phyloP scores from a whole-genome alignment of 2,329 filamentous ascomycete genomes.

The Chrysosphaeria jannelii region DNA sequence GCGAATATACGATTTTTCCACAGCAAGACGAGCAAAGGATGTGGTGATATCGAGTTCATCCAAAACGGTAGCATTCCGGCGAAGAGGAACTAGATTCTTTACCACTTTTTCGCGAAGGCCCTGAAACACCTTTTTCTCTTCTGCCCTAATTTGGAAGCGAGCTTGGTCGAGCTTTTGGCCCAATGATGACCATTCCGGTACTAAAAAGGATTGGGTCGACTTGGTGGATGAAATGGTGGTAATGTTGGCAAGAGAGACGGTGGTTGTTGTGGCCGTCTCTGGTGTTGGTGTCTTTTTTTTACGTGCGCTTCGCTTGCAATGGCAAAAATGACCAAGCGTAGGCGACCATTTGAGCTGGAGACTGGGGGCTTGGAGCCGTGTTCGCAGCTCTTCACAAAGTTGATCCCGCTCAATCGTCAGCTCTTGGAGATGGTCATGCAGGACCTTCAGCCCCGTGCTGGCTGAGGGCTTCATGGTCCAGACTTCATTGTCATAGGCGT shows the following conservation, averaged over 20 bases:
- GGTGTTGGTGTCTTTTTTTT: constrained; percentile 20
- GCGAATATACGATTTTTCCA: constrained; percentile 40
- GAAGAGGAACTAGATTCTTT: constrained; percentile 52
- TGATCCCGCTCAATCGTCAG: constrained; percentile 27
- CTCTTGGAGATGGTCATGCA: constrained; percentile 35
- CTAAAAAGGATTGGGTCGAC: constrained; percentile 57
- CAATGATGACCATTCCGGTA: constrained; percentile 56
- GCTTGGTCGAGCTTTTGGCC: constrained; percentile 53
- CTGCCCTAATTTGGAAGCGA: constrained; percentile 46
- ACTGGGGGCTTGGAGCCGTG: constrained; percentile 26
- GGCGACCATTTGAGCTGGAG: constrained; percentile 68
- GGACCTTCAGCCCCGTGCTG: constrained; percentile 27
- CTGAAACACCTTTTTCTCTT: constrained; percentile 59
- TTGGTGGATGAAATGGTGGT: constrained; percentile 44
- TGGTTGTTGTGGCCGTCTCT: constrained; percentile 7
- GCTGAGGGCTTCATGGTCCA: constrained; percentile 41
- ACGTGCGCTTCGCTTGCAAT: too few relatives aligned
- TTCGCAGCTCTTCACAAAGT: constrained; percentile 30
- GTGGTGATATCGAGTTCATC: constrained; percentile 81
- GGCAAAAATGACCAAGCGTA: constrained; percentile 64
- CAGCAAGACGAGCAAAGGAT: constrained; percentile 53
- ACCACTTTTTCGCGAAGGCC: constrained; percentile 48
- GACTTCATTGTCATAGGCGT: constrained; percentile 25
- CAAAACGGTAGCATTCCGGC: constrained; percentile 68
- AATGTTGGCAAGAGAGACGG: too few relatives aligned